Evolutionary conservation across 2,329 filamentous ascomycete species (phyloP), one percentile per base, ranked within the genome.

Genomic region (Fusarium sp.): DNA sequence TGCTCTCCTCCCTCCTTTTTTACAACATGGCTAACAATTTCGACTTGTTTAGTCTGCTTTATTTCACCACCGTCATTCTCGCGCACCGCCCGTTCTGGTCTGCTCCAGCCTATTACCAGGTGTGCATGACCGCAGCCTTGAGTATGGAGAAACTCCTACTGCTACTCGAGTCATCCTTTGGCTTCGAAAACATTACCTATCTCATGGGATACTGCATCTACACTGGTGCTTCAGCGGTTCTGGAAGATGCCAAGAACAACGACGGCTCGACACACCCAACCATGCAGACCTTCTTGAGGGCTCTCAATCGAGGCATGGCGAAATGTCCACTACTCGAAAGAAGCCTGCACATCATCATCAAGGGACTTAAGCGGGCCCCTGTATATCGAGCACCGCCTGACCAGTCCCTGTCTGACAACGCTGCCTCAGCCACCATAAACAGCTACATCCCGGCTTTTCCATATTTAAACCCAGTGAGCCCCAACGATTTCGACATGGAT

Each of bases 131-230:
- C 4, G 53, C 53, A 22, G 53, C 53, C 3, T 4, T 33, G 5
- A 56, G 28, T 2, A 56, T 56, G 53, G 53, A 56, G 3, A 56
- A 43, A 9, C 46, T 56, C 4, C 47, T 56, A 2, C 10, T 56
- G 14, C 9, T 56, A 7, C 22, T 56, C 15, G 53, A 56, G 52
- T 35, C 53, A 5, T 52, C 53, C 2, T 56, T 56, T 35, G 46
- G 53, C 2, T 56, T 53, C 17, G 53, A 52, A 17, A 56, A 56
- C 5, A 56, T 56, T 6, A 53, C 53, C 5, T 56, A 56, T 43
- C 53, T 56, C 8, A 56, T 56, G 53, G 53, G 53, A 2, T 56
- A 56, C 28, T 56, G 53, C 11, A 56, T 56, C 4, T 56, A 56
- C 4, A 52, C 53, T 1, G 53, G 53, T 5, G 53, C 53, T 6